Base-by-base conservation (phyloP, 169 alveolate genomes). In the Theileria annulata region DNA sequence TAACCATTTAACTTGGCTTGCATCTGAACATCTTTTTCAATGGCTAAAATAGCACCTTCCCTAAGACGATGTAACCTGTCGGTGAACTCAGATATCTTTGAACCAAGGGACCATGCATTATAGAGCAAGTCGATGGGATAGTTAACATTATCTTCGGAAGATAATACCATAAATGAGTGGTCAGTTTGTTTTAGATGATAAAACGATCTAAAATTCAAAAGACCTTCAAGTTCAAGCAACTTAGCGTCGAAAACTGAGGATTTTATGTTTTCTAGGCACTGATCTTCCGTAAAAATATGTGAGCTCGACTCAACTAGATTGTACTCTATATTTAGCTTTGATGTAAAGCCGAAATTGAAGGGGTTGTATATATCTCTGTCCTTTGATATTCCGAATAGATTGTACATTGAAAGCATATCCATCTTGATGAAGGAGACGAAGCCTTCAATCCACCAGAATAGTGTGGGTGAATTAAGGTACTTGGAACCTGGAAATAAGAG, bases 361-460 rank as follows among this genome's bases (percentile, higher is more conserved):
- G 79, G 79, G 42, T 30, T n/a, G 35, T 56, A 72, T 19, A 13
- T 60, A 5, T 56, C 69, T 23, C 4, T n/a, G 13, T 28, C 19
- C 31, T 60, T 72, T 3, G 51, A n/a, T 25, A 72, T 17, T 30
- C 77, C 56, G 60, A 72, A 25, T n/a, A 72, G 3, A 42, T 35
- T 17, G 10, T 15, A 25, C 71, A 60, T 72, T 15, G 79, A 35
- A 17, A 35, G 33, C 28, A 72, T 42, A 28, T 72, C 79, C 72
- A 58, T 72, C 49, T 30, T 58, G 3, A 72, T 21, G 62, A 72
- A 72, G 62, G 67, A 42, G 21, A 72, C 79, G 70, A 72, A 72
- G 21, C 79, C 79, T 60, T 72, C 79, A 35, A 72, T n/a, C 79
- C 79, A 72, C 79, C 79, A 72, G 37, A 72, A 58, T 21, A 37